These are phyloP conservation scores for Lepiota venenata DNA, from an alignment of 768 basidiomycete genomes.

Conservation along the genomic window DNA sequence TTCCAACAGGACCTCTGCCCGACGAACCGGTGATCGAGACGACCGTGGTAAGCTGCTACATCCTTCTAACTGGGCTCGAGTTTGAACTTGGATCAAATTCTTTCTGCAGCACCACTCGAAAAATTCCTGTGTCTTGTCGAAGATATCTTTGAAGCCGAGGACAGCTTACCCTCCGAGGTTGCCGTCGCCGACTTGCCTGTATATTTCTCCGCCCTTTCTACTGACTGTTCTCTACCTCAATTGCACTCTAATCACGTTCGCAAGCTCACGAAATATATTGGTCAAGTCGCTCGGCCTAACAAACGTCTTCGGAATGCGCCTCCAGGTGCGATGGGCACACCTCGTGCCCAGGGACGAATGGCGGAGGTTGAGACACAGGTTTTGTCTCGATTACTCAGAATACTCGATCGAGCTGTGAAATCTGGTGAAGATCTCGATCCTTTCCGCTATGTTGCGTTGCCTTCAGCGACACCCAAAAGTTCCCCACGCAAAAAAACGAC, in stretches of 20 bases:
- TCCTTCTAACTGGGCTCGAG: slow-evolving; percentile 3
- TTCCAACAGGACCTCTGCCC: slow-evolving; percentile 45
- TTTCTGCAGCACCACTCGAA: slow-evolving; percentile 56
- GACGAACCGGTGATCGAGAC: slow-evolving; percentile 71
- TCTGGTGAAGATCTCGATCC: slow-evolving; percentile 75
- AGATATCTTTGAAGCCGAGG: slow-evolving; percentile 90
- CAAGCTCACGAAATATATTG: slow-evolving; percentile 69
- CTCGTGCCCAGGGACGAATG: slow-evolving; percentile 52
- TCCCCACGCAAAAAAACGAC: slow-evolving; percentile 49
- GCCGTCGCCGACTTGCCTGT: slow-evolving; percentile 74
- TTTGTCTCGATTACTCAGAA: slow-evolving; percentile 66
- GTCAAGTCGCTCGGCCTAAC: slow-evolving; percentile 61
- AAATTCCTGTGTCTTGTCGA: slow-evolving; percentile 76
- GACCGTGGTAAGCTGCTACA: slow-evolving; percentile 51
- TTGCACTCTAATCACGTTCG: slow-evolving; percentile 55
- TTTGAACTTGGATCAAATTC: slow-evolving; percentile 1
- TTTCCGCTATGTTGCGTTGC: slow-evolving; percentile 40
- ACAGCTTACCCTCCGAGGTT: slow-evolving; percentile 31
- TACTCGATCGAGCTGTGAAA: slow-evolving; percentile 76
- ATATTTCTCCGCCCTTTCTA: slow-evolving; percentile 61
- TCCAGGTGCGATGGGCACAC: slow-evolving; percentile 39
- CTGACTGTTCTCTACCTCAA: slow-evolving; percentile 56
- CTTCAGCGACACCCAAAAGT: slow-evolving; percentile 21
- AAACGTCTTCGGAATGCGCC: slow-evolving; percentile 58
- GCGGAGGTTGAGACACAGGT: slow-evolving; percentile 62